Conservation (phyloP, 352 stramenopile species). For the Thalassiosira hispida region DNA sequence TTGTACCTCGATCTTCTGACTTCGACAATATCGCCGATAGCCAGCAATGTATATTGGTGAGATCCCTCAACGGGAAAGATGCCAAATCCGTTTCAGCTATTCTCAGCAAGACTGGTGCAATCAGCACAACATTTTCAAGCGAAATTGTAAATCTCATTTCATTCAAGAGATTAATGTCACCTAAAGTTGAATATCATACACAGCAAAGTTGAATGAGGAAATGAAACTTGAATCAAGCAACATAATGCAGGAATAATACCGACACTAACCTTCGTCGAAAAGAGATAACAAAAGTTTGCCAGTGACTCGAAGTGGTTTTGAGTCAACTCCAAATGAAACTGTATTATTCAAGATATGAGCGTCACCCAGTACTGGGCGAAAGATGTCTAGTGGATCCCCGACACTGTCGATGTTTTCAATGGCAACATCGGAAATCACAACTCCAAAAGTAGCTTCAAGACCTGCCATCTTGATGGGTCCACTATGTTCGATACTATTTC, state of each 20-base stretch:
- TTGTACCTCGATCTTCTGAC: background rate
- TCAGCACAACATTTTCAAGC: conserved; percentile 32
- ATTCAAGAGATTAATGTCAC: conserved; percentile 48
- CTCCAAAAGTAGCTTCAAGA: conserved; percentile 23
- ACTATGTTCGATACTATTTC: conserved; percentile 27
- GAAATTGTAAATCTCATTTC: conserved; percentile 28
- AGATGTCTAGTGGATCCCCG: conserved; percentile 41
- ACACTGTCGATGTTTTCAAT: conserved; percentile 60
- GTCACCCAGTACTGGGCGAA: conserved; percentile 28
- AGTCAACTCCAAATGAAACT: conserved; percentile 43
- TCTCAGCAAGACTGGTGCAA: conserved; percentile 29
- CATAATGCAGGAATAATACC: background rate
- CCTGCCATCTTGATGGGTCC: conserved; percentile 38
- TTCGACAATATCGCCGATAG: conserved; percentile 36
- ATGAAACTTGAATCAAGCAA: no score
- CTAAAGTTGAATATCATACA: conserved; percentile 11
- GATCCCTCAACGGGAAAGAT: conserved; percentile 43
- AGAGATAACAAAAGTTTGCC: conserved; percentile 35
- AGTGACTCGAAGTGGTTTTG: conserved; percentile 22
- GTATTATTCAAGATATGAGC: conserved; percentile 40
- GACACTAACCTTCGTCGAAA: conserved; percentile 38
- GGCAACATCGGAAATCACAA: conserved; percentile 47
- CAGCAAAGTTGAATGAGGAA: no score
- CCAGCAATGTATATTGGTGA: conserved; percentile 51
- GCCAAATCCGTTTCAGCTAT: conserved; percentile 42